These are phyloP conservation scores for Mycena pura DNA, from an alignment of 768 basidiomycete genomes.

Conservation along the genomic window DNA sequence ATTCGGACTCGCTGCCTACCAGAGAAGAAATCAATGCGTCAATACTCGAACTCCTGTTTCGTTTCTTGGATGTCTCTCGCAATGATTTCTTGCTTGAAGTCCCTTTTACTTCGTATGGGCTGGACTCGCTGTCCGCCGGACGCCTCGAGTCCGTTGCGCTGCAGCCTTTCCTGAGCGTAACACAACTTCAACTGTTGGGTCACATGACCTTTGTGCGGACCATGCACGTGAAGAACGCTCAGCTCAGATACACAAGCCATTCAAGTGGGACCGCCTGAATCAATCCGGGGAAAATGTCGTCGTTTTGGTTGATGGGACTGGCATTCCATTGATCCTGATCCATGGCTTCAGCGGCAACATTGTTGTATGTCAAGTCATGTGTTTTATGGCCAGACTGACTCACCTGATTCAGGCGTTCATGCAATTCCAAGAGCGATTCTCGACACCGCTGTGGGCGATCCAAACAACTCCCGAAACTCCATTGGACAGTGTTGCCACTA, in stretches of 20 bases:
- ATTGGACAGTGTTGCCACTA: constrained; percentile 8
- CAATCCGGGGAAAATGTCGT: constrained; percentile 13
- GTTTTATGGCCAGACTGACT: no score
- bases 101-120: no score
- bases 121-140: constrained; percentile 10
- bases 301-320: constrained; percentile 11
- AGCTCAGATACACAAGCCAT: neutral
- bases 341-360: constrained; percentile 18
- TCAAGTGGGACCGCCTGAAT: constrained; percentile 5
- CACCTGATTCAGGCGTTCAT: no score
- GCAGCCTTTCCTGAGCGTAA: neutral
- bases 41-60: no score
- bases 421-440: constrained; percentile 19
- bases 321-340: constrained; percentile 19
- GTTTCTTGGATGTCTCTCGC: no score
- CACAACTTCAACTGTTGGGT: constrained; percentile 5
- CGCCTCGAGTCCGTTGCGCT: neutral
- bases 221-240: neutral
- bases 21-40: no score
- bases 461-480: constrained; percentile 29
- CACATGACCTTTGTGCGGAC: neutral
- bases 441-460: constrained; percentile 18
- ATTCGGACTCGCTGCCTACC: no score
- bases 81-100: no score
- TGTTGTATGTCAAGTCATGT: no score